Evolutionary conservation across 192 early-diverging fungal species (phyloP), one percentile per base, ranked within the genome.

Genomic region (Gryganskiella cystojenkinii): DNA sequence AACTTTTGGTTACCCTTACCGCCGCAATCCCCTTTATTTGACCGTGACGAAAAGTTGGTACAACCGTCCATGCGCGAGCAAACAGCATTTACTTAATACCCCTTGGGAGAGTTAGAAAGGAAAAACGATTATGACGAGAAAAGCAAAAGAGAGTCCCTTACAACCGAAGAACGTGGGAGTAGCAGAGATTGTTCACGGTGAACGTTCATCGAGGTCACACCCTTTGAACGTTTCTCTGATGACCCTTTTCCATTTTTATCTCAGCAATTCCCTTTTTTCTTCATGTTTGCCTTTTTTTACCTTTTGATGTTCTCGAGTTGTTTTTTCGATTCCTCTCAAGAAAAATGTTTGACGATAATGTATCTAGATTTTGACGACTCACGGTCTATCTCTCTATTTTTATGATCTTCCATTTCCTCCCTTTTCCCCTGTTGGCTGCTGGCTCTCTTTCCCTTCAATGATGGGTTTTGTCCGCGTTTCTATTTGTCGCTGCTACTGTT

Each of bases 21-120:
- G 50, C 59, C 33, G 35, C 52, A 61, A 52, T n/a, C n/a, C n/a
- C n/a, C n/a, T n/a, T n/a, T n/a, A n/a, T n/a, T n/a, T 57, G 64
- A 67, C 71, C 71, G 64, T 75, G 71, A 75, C 44, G 71, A 75
- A 75, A 75, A 75, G 71, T 67, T 75, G 58, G 63, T 75, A 75
- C 71, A 75, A 62, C 61, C 71, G 71, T 75, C 71, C n/a, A n/a
- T 62, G 53, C 54, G 56, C 63, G 63, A 73, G 63, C 71, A 73
- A n/a, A n/a, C 71, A 75, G 71, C 64, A 75, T 67, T 75, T 75
- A 43, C 47, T 59, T 33, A 61, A 45, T 11, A 54, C 71, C n/a
- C n/a, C 53, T 67, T 75, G 63, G 58, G 71, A 75, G 71, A 46
- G 71, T 33, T 75, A 75, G 71, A 75, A 75, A 75, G 64, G 64